Percentiles rank a stretch among this genome's conserved stretches.
These are phyloP conservation scores for Clonostachys solani DNA, from an alignment of 2,329 filamentous ascomycete genomes.

Conservation along the genomic window DNA sequence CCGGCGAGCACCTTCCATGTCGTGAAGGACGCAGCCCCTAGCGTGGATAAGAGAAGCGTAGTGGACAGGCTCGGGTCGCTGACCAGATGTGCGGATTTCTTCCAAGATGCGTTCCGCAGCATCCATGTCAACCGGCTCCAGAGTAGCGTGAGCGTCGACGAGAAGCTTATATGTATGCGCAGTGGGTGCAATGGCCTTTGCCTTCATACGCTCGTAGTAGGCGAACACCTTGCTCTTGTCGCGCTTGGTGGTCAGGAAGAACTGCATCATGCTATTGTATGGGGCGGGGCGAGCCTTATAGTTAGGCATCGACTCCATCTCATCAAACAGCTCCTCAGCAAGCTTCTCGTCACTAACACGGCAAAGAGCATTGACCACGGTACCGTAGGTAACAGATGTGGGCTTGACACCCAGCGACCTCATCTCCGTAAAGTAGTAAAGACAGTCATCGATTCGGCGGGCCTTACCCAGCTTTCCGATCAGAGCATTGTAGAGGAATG, in stretches of 20 bases:
- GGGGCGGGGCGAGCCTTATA: slow-evolving; percentile 97
- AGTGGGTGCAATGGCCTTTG: slow-evolving; percentile 81
- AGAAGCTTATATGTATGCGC: slow-evolving; percentile 97
- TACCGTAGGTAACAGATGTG: slow-evolving; percentile 96
- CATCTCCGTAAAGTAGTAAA: slow-evolving; percentile 99
- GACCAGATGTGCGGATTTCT: slow-evolving; percentile 69
- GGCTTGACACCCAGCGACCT: slow-evolving; percentile 86
- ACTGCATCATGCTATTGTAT: slow-evolving; percentile 99
- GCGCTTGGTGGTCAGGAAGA: slow-evolving; percentile 96
- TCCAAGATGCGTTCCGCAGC: slow-evolving; percentile 82
- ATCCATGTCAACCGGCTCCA: slow-evolving; percentile 85
- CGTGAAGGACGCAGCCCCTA: slow-evolving; percentile 88
- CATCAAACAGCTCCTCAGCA: slow-evolving; percentile 95
- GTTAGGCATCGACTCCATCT: slow-evolving; percentile 98
- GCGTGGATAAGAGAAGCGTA: slow-evolving; percentile 95
- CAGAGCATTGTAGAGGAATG: slow-evolving; percentile 95
- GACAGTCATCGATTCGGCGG: slow-evolving; percentile 93
- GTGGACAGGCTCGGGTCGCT: slow-evolving; percentile 85
- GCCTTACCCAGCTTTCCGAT: slow-evolving; percentile 99
- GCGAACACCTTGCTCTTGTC: slow-evolving; percentile 89
- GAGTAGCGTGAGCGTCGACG: slow-evolving; percentile 89
- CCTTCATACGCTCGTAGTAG: slow-evolving; percentile 94
- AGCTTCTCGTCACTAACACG: slow-evolving; percentile 97
- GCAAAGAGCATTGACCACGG: slow-evolving; percentile 95
- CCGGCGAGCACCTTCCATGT: slow-evolving; percentile 76